Percentiles rank a stretch among this genome's conserved stretches.
phyloP scores from a whole-genome alignment of 208 protist genomes.

The Endotrypanum monterogeii region DNA sequence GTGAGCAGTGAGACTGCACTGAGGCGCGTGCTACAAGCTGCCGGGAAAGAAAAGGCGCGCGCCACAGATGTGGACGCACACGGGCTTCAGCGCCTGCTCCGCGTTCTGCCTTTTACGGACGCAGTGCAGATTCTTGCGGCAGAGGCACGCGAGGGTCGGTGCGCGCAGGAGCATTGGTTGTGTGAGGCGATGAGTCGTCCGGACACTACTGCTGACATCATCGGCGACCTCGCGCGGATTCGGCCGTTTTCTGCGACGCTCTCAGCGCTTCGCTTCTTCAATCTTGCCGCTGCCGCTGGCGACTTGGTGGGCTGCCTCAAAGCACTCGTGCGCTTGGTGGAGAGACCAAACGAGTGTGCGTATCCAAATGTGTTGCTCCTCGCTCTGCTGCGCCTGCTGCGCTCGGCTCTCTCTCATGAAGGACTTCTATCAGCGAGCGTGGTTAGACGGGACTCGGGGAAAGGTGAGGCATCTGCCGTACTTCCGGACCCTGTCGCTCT shows the following conservation, averaged over 20 bases:
- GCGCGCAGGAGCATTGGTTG: conserved; percentile 66
- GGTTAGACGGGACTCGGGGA: neutral
- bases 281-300: neutral
- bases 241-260: conserved; percentile 21
- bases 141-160: conserved; percentile 29
- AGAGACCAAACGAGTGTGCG: conserved; percentile 13
- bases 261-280: conserved; percentile 8
- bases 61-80: conserved; percentile 66
- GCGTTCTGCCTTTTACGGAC: conserved; percentile 38
- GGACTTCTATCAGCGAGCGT: conserved; percentile 10
- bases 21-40: conserved; percentile 38
- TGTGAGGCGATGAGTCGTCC: conserved; percentile 7
- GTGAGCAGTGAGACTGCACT: conserved; percentile 50
- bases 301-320: conserved; percentile 11
- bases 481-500: neutral
- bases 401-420: conserved; percentile 12
- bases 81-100: conserved; percentile 68
- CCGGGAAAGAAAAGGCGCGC: conserved; percentile 30
- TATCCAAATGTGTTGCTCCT: conserved; percentile 10
- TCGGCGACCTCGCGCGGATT: conserved; percentile 5
- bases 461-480: neutral
- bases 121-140: conserved; percentile 13
- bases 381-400: conserved; percentile 21
- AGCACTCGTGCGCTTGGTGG: conserved; percentile 17
- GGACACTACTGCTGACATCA: neutral